Evolutionary conservation across 805 yeast species (phyloP).

Genomic region (Barnettozyma vustinii): DNA sequence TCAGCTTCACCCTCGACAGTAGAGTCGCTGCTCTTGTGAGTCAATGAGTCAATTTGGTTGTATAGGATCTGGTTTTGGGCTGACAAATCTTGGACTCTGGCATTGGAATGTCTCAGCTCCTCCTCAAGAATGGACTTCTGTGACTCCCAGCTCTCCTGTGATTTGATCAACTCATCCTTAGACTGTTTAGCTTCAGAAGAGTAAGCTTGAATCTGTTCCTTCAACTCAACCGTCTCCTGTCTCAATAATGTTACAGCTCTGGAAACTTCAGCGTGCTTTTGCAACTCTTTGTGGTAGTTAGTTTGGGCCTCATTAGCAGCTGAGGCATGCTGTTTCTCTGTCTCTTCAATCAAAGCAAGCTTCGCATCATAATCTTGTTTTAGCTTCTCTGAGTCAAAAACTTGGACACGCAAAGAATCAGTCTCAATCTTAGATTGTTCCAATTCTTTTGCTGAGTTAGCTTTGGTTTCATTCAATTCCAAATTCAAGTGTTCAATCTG

Average conservation of each 20-base stretch:
- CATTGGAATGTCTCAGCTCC: slow-evolving; percentile 40
- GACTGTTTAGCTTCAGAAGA: slow-evolving; percentile 27
- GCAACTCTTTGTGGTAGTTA: slow-evolving; percentile 51
- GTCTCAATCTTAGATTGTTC: slow-evolving; percentile 15
- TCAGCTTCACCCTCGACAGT: slow-evolving; percentile 4
- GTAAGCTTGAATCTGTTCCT: slow-evolving; percentile 23
- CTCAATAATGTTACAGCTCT: slow-evolving; percentile 36
- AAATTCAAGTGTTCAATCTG: slow-evolving; percentile 27
- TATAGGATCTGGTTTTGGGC: slow-evolving; percentile 65
- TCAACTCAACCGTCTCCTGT: slow-evolving; percentile 29
- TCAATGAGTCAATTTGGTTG: slow-evolving; percentile 54
- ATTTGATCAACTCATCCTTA: slow-evolving; percentile 27
- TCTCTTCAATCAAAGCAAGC: slow-evolving; percentile 28
- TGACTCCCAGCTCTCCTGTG: slow-evolving; percentile 41
- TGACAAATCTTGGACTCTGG: slow-evolving; percentile 48
- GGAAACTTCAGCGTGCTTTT: slow-evolving; percentile 48
- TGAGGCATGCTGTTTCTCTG: slow-evolving; percentile 39
- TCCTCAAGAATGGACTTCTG: slow-evolving; percentile 39
- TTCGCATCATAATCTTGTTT: slow-evolving; percentile 28
- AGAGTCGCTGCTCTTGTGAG: slow-evolving; percentile 13
- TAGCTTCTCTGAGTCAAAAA: slow-evolving; percentile 20
- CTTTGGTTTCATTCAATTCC: slow-evolving; percentile 27
- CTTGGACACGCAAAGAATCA: slow-evolving; percentile 17
- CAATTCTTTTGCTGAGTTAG: slow-evolving; percentile 20
- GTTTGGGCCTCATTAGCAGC: slow-evolving; percentile 44